These are phyloP conservation scores for Zalaria sp. DNA, from an alignment of 2,329 filamentous ascomycete genomes.

Conservation along the genomic window DNA sequence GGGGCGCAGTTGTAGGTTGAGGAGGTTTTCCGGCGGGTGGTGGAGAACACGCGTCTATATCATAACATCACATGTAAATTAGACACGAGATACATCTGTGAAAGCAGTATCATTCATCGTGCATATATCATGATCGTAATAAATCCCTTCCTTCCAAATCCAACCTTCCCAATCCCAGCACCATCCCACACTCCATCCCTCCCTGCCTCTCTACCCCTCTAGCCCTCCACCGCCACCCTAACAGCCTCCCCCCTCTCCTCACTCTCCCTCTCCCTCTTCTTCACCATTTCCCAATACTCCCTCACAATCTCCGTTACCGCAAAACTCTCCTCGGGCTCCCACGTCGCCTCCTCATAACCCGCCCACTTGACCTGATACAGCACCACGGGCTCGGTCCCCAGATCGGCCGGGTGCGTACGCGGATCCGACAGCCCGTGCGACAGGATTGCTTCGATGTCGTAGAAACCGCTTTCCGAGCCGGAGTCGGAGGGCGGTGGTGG, in stretches of 20 bases:
- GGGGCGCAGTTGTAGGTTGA: background rate
- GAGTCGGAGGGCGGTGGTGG: background rate
- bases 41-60: too few relatives aligned
- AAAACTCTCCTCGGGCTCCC: conserved; percentile 20
- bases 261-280: conserved; percentile 1
- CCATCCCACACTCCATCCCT: too few relatives aligned
- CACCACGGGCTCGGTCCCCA: conserved; percentile 14
- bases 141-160: too few relatives aligned
- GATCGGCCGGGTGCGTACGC: conserved; percentile 11
- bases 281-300: conserved; percentile 9
- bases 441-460: conserved; percentile 15
- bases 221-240: too few relatives aligned
- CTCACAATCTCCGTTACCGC: conserved; percentile 12
- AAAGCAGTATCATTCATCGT: too few relatives aligned
- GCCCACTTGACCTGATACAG: conserved; percentile 20
- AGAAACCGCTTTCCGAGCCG: conserved; percentile 2
- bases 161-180: too few relatives aligned
- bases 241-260: background rate
- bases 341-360: conserved; percentile 15
- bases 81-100: too few relatives aligned
- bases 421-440: conserved; percentile 16
- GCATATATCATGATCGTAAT: too few relatives aligned
- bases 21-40: too few relatives aligned
- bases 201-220: too few relatives aligned
- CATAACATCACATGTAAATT: too few relatives aligned